Conservation (phyloP, 1,284 basidiomycete genomes). For the Fomes fomentarius region DNA sequence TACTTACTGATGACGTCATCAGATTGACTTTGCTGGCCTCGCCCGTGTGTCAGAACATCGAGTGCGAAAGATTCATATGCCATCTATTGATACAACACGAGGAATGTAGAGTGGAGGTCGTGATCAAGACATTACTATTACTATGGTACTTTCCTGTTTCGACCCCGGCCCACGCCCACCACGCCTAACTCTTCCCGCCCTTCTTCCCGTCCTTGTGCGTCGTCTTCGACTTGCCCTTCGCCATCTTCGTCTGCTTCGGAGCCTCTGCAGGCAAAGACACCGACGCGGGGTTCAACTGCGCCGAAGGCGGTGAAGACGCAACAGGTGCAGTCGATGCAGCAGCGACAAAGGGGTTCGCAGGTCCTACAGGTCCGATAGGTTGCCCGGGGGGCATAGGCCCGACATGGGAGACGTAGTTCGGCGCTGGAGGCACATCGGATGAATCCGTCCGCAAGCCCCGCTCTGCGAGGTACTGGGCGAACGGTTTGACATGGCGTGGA, state of each 20-base stretch:
- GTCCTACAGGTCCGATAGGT: not conserved
- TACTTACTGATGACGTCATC: no score
- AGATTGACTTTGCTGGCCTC: no score
- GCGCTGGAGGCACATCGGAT: not conserved
- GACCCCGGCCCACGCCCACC: not conserved
- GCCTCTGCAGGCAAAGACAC: not conserved
- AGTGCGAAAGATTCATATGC: no score
- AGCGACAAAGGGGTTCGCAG: not conserved
- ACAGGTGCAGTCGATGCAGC: conserved; percentile 1
- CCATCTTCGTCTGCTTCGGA: conserved; percentile 1
- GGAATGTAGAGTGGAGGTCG: conserved; percentile 6
- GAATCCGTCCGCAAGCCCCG: conserved; percentile 15
- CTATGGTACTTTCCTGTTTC: not conserved
- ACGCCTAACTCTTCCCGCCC: not conserved
- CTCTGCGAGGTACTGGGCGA: conserved; percentile 19
- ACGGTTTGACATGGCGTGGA: conserved; percentile 10
- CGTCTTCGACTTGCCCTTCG: conserved; percentile 9
- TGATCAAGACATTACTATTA: conserved; percentile 3
- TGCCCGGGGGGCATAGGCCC: conserved; percentile 9
- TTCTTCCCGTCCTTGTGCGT: conserved; percentile 4
- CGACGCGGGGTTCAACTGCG: not conserved
- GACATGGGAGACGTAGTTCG: conserved; percentile 22
- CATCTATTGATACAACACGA: conserved; percentile 5
- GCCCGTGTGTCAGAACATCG: no score
- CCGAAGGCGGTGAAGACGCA: not conserved